Conservation (phyloP, 148 eudicot species). For the Cornus suecica region DNA sequence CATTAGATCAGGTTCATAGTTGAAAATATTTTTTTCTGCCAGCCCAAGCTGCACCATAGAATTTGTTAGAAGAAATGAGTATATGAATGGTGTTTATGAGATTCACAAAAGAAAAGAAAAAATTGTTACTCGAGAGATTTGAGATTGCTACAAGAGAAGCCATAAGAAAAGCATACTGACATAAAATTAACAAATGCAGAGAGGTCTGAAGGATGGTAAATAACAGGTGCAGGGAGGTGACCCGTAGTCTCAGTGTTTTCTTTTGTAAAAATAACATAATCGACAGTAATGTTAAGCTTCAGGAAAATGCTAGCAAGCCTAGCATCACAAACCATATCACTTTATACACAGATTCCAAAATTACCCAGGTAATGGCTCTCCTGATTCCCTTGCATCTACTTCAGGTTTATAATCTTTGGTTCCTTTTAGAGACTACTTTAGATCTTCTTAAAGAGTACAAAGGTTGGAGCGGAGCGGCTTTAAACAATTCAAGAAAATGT, state of each 20-base stretch:
- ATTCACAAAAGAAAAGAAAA: no score
- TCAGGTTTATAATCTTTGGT: not conserved
- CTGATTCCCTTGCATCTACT: not conserved
- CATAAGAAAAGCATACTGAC: not conserved
- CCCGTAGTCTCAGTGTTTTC: not conserved
- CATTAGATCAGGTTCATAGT: constrained; percentile 65
- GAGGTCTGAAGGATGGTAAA: not conserved
- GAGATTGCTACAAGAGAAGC: not conserved
- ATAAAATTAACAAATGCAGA: not conserved
- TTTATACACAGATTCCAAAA: not conserved
- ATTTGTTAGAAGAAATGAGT: not conserved
- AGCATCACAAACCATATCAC: not conserved
- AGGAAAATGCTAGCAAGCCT: not conserved
- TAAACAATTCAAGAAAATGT: constrained; percentile 11
- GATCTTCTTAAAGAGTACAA: constrained; percentile 3
- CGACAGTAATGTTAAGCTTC: not conserved
- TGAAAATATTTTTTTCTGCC: constrained; percentile 76
- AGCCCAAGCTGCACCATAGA: constrained; percentile 78
- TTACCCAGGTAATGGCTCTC: not conserved
- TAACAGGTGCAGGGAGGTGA: not conserved
- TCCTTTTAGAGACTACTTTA: not conserved
- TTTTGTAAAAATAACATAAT: not conserved
- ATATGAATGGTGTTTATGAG: constrained; percentile 1
- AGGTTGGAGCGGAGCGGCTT: constrained; percentile 16
- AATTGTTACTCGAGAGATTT: no score